Base-by-base conservation (phyloP, 352 stramenopile genomes). In the Phytophthora rubi region DNA sequence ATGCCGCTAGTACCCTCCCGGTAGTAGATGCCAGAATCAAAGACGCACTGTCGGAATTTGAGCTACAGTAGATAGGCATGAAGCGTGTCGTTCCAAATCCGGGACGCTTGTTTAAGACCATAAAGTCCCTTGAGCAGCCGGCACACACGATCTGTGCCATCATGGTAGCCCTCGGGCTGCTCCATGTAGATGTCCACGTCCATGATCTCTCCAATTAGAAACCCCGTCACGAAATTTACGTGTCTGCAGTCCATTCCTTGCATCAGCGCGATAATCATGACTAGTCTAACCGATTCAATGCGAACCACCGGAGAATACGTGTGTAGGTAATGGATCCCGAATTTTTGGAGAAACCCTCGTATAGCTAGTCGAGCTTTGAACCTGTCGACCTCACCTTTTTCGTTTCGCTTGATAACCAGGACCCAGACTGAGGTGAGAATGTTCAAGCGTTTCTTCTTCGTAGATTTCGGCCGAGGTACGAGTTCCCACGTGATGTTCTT, bases 21-120 rank as follows among this genome's bases (percentile, higher is more conserved):
- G 8, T 47, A 60, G 21, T 56, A 57, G 32, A 65, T 21, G 30
- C 45, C 58, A 37, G 33, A 33, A 51, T 65, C 58, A 51, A 65
- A 65, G 2, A 35, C 21, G 7, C 45, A 65, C 44, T 56, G 47
- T 18, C 45, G 32, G 33, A 56, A 65, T 3, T 55, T 48, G 15
- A 56, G 32, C 18, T 51, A 2, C 12, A 56, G 5, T 7, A 65
- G 32, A 39, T 56, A 65, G 10, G 18, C 12, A 32, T 39, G 47
- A 2, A 57, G n/a, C 1, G 18, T 65, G 12, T 65, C 47, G 21
- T 55, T 65, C 47, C 58, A 65, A 9, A 65, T 57, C 47, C 15
- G 26, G 7, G 58, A 56, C 7, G 61, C 53, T 35, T 42, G 33
- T 1, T 15, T 42, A 13, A 42, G 33, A 15, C 33, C 33, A 42